Evolutionary conservation across 2,329 filamentous ascomycete species (phyloP).

Genomic region (Orbilia javanica): DNA sequence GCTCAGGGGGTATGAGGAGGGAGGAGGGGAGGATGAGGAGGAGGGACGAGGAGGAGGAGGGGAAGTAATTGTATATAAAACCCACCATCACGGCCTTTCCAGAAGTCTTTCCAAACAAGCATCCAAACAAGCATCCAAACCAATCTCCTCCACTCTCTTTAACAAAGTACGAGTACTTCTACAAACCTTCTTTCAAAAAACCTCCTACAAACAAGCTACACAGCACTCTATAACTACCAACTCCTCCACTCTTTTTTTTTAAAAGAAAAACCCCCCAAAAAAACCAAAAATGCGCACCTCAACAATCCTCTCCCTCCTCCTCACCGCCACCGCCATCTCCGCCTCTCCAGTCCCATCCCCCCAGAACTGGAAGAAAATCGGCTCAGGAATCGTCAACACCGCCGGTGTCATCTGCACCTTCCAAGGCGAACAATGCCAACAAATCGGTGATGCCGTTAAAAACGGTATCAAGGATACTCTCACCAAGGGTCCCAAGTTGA

Average conservation of each 20-base stretch:
- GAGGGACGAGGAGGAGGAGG: no score
- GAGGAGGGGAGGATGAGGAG: no score
- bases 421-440: conserved; percentile 42
- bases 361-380: conserved; percentile 10
- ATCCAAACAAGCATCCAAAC: conserved; percentile 1
- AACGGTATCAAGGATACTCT: conserved; percentile 1
- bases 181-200: neutral
- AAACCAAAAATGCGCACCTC: conserved; percentile 29
- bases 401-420: conserved; percentile 39
- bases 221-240: no score
- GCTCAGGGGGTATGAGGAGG: no score
- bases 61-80: neutral
- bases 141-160: neutral
- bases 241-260: neutral
- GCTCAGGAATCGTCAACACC: conserved; percentile 11
- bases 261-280: neutral
- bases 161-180: no score
- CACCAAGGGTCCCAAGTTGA: neutral
- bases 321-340: conserved; percentile 13
- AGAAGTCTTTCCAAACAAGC: neutral
- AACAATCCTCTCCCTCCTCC: conserved; percentile 23
- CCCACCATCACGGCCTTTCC: neutral
- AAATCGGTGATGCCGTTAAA: conserved; percentile 30
- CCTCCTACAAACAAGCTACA: no score
- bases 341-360: conserved; percentile 20